Conservation (phyloP, 805 yeast species). For the Hanseniaspora occidentalis region DNA sequence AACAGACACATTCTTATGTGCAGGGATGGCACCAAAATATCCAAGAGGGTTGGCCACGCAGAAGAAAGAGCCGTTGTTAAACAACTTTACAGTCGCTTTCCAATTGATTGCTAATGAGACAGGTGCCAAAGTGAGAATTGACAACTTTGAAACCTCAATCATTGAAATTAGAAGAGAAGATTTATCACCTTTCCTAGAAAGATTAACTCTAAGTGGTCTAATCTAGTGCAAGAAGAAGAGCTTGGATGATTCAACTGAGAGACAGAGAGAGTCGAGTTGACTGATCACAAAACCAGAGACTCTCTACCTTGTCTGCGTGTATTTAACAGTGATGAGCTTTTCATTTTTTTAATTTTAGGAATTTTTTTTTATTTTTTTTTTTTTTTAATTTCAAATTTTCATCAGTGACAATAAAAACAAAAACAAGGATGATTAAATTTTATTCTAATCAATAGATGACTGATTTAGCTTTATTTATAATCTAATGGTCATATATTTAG, state of each 20-base stretch:
- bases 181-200: constrained; percentile 74
- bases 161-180: constrained; percentile 86
- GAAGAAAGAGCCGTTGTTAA: constrained; percentile 36
- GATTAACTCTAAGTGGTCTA: constrained; percentile 62
- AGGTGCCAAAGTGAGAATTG: constrained; percentile 81
- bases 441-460: too few species aligned
- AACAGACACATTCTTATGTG: constrained; percentile 70
- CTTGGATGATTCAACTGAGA: neutral
- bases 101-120: constrained; percentile 76
- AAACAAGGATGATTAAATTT: too few species aligned
- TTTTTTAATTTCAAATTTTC: neutral
- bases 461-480: too few species aligned
- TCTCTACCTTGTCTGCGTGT: neutral
- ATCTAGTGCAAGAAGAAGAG: constrained; percentile 16
- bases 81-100: constrained; percentile 83
- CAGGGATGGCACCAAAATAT: constrained; percentile 79
- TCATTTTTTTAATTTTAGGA: too few species aligned
- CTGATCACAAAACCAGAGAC: too few species aligned
- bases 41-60: constrained; percentile 34
- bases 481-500: too few species aligned
- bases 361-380: too few species aligned
- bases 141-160: constrained; percentile 88
- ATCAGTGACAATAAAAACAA: neutral
- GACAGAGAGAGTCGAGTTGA: too few species aligned
- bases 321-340: too few species aligned